Evolutionary conservation across 345 rosid genomes (phyloP).

Genomic region (Streptanthus diversifolius): DNA sequence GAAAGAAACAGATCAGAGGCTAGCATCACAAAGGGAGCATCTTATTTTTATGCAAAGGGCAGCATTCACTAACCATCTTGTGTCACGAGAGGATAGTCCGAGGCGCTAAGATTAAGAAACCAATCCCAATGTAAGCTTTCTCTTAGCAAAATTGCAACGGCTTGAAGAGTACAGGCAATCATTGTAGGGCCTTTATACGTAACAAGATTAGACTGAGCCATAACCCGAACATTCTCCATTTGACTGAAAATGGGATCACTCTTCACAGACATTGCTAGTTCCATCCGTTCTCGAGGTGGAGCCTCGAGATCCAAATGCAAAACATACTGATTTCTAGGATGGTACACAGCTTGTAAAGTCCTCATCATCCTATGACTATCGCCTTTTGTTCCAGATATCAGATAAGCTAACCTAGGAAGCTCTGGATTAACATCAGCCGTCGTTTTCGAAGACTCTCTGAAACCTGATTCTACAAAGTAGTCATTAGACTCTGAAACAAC

Average conservation of each 20-base stretch:
- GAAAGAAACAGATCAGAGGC: background rate
- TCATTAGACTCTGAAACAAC: slow-evolving; percentile 49
- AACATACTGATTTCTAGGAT: slow-evolving; percentile 93
- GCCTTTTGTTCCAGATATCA: slow-evolving; percentile 92
- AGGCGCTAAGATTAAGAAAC: slow-evolving; percentile 92
- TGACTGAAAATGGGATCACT: slow-evolving; percentile 62
- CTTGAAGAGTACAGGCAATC: slow-evolving; percentile 92
- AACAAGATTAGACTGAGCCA: slow-evolving; percentile 87
- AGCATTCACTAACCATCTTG: slow-evolving; percentile 72
- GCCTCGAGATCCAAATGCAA: slow-evolving; percentile 94
- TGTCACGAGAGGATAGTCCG: slow-evolving; percentile 88
- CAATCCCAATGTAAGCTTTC: slow-evolving; percentile 94
- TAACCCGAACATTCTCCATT: slow-evolving; percentile 84
- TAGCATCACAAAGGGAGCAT: background rate
- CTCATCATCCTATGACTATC: slow-evolving; percentile 91
- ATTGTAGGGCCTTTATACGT: slow-evolving; percentile 94
- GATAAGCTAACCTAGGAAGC: slow-evolving; percentile 81
- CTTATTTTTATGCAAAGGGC: background rate
- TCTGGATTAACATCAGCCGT: slow-evolving; percentile 30
- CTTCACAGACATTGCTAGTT: slow-evolving; percentile 61
- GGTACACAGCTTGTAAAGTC: slow-evolving; percentile 89
- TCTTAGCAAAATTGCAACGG: slow-evolving; percentile 70
- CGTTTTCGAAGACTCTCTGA: slow-evolving; percentile 21
- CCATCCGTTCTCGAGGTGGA: slow-evolving; percentile 80
- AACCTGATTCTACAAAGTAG: slow-evolving; percentile 68